Percentiles rank a stretch among this genome's conserved stretches.
These are phyloP conservation scores for Ceratocystis alfenasii DNA, from an alignment of 2,329 filamentous ascomycete species.

Conservation along the genomic window DNA sequence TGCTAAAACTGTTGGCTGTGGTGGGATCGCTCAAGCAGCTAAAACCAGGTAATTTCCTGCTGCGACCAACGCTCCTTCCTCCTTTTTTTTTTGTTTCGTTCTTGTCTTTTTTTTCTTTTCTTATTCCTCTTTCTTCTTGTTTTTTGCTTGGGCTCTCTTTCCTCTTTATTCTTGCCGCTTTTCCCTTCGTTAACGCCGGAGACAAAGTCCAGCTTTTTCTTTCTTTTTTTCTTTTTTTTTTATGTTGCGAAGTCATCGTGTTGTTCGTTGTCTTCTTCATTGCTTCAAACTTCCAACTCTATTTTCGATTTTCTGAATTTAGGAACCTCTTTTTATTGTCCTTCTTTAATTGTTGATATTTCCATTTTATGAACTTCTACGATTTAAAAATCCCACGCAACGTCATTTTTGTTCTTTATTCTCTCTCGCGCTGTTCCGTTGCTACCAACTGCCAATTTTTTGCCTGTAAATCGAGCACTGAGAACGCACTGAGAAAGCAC, in stretches of 20 bases:
- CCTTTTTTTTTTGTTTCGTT: conserved; percentile 13
- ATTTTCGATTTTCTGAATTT: conserved; percentile 24
- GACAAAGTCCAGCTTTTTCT: background rate
- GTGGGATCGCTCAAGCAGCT: conserved; percentile 8
- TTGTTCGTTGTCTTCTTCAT: background rate
- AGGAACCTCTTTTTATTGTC: conserved; percentile 14
- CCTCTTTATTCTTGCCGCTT: background rate
- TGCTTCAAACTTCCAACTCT: conserved; percentile 17
- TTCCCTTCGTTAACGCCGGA: background rate
- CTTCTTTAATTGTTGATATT: conserved; percentile 7
- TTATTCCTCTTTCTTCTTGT: conserved; percentile 12
- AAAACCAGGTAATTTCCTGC: conserved; percentile 12
- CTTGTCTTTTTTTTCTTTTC: conserved; percentile 5
- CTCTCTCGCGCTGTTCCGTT: background rate
- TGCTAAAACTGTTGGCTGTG: background rate
- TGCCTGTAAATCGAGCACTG: no score
- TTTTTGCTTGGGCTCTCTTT: background rate
- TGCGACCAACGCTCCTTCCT: conserved; percentile 7
- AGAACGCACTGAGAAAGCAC: no score
- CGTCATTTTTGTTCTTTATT: background rate
- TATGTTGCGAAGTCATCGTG: background rate
- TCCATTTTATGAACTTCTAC: conserved; percentile 1
- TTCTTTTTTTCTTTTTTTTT: background rate
- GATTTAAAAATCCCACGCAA: conserved; percentile 6
- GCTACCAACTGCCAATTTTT: background rate